Base-by-base conservation (phyloP, 768 basidiomycete genomes). In the Dendrothele bispora region DNA sequence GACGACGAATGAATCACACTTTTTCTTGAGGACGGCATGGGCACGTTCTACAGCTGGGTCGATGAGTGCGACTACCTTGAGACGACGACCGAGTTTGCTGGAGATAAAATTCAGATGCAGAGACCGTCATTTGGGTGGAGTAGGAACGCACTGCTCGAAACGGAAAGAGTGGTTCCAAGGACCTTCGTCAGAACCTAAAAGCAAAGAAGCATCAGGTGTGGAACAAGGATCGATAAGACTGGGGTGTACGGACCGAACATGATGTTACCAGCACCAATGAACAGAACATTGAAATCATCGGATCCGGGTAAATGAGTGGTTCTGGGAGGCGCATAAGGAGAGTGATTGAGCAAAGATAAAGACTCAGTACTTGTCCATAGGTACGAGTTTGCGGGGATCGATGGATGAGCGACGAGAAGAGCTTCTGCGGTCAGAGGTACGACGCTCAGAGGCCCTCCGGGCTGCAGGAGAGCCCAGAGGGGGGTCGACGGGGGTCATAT, bases 251-350 rank as follows among this genome's bases (percentile, higher is more conserved):
- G 44, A 83, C 94, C 95, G 63, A 98, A 98, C 93, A 97, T 97
- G 72, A 98, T 95, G 71, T 97, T 95, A 14, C 94, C 95, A 22
- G 95, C 95, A 42, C 95, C 95, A 56, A 98, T 75, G 68, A 95
- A 94, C 64, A 95, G 83, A 45, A 98, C 85, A 65, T 97, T 95
- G 78, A 97, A 97, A 60, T 86, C 76, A 55, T 87, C 81, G 39
- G 80, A 68, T 14, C 83, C 85, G 45, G 73, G 73, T 45, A 83
- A 61, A 40, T 79, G 74, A 55, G 68, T 67, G 46, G 68, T 63
- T 62, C 79, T 84, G 66, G 25, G 39, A 17, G 28, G n/a, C n/a
- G n/a, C n/a, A n/a, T n/a, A n/a, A 25, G 38, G 44, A 43, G 43
- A 41, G 55, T 55, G 45, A 58, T 45, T 22, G 51, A 38, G 46